Evolutionary conservation across 768 basidiomycete genomes (phyloP).

Genomic region (Kwoniella dejecticola): DNA sequence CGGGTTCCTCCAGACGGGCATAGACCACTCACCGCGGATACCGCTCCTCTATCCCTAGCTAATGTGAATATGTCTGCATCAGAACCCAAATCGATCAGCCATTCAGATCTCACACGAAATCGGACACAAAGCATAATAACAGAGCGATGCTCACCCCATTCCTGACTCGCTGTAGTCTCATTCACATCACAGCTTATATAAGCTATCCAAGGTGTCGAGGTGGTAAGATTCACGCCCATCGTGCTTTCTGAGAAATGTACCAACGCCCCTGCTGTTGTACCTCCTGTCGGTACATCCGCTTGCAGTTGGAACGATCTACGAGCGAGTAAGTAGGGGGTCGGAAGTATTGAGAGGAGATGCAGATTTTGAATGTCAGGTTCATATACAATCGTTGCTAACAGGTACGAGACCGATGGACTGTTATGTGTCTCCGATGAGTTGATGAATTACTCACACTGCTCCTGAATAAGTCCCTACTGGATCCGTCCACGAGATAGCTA

Average conservation of each 20-base stretch:
- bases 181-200: constrained; percentile 80
- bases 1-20: not conserved
- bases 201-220: constrained; percentile 86
- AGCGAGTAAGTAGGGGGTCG: not conserved
- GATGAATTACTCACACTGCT: constrained; percentile 48
- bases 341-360: too few species aligned
- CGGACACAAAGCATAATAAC: not conserved
- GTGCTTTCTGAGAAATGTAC: constrained; percentile 76
- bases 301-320: constrained; percentile 51
- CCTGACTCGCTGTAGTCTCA: constrained; percentile 62
- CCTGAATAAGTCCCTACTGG: constrained; percentile 54
- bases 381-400: not conserved
- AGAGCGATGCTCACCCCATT: constrained; percentile 38
- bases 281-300: constrained; percentile 50
- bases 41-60: constrained; percentile 74
- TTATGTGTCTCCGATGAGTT: too few species aligned
- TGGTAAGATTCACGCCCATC: constrained; percentile 58
- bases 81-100: not conserved
- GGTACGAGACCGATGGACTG: too few species aligned
- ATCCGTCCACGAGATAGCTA: constrained; percentile 61
- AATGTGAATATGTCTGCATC: constrained; percentile 76
- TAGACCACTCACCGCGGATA: constrained; percentile 66
- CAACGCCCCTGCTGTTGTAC: constrained; percentile 68
- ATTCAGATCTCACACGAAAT: too few species aligned
- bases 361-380: too few species aligned